Evolutionary conservation across 2,329 filamentous ascomycete species (phyloP).

Genomic region (Trichophyton mentagrophytes): DNA sequence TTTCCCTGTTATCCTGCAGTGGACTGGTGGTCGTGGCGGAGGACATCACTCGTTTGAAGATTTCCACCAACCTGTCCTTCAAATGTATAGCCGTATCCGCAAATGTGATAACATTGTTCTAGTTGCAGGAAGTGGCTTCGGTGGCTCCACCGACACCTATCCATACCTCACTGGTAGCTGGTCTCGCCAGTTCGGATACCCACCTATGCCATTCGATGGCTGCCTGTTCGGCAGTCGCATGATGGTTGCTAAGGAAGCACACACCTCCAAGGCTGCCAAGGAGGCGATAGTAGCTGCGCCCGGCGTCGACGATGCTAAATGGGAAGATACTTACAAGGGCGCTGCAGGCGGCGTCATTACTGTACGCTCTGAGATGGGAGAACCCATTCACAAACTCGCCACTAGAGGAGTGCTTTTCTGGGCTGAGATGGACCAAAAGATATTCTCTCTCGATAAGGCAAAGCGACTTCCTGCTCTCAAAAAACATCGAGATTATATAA

Average conservation of each 20-base stretch:
- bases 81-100: conserved; percentile 82
- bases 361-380: conserved; percentile 96
- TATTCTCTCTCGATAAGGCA: conserved; percentile 90
- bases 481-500: conserved; percentile 81
- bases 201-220: conserved; percentile 88
- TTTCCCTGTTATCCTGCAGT: conserved; percentile 87
- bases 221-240: conserved; percentile 82
- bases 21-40: conserved; percentile 87
- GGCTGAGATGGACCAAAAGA: conserved; percentile 98
- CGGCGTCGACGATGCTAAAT: conserved; percentile 67
- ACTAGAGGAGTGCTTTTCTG: conserved; percentile 93
- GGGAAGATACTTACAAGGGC: conserved; percentile 90
- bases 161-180: conserved; percentile 82
- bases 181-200: conserved; percentile 77
- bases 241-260: conserved; percentile 88
- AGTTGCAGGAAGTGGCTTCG: conserved; percentile 83
- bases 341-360: conserved; percentile 89
- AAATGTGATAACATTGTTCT: conserved; percentile 77
- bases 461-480: conserved; percentile 79
- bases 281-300: conserved; percentile 77
- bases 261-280: conserved; percentile 78
- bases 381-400: conserved; percentile 97
- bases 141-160: conserved; percentile 78
- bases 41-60: conserved; percentile 93
- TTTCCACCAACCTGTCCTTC: conserved; percentile 81